Evolutionary conservation across 768 basidiomycete species (phyloP).

Genomic region (Arthromyces matolae): DNA sequence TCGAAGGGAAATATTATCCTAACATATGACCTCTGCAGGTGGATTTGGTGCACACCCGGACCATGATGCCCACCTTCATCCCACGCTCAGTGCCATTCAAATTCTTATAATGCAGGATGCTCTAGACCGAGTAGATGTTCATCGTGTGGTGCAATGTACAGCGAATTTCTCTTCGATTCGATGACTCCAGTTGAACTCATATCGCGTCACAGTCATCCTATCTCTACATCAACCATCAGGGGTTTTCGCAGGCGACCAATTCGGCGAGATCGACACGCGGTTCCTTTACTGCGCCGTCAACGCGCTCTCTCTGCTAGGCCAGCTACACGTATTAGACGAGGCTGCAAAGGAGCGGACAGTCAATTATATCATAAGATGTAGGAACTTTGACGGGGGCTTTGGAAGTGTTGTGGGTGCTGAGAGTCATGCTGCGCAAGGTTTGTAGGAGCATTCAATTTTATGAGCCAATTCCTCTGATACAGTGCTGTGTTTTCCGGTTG

Average conservation of each 20-base stretch:
- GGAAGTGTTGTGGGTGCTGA: slow-evolving; percentile 83
- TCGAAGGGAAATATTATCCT: background rate
- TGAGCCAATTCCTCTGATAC: too few species aligned
- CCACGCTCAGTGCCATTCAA: slow-evolving; percentile 90
- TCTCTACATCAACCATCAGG: slow-evolving; percentile 85
- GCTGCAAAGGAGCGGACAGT: slow-evolving; percentile 65
- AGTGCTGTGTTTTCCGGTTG: background rate
- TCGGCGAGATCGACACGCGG: slow-evolving; percentile 91
- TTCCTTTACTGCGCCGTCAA: slow-evolving; percentile 88
- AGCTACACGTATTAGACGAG: slow-evolving; percentile 62
- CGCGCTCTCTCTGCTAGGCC: slow-evolving; percentile 77
- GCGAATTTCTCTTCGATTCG: background rate
- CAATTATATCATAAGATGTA: slow-evolving; percentile 69
- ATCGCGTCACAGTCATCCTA: slow-evolving; percentile 57
- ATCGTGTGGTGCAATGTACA: slow-evolving; percentile 73
- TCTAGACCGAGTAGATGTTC: slow-evolving; percentile 62
- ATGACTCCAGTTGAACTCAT: background rate
- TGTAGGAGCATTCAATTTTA: too few species aligned
- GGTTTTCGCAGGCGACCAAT: slow-evolving; percentile 84
- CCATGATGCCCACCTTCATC: slow-evolving; percentile 86
- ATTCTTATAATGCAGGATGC: slow-evolving; percentile 86
- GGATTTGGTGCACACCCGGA: slow-evolving; percentile 90
- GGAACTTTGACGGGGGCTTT: slow-evolving; percentile 96
- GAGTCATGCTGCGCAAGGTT: slow-evolving; percentile 92
- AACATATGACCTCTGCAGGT: slow-evolving; percentile 43